Percentiles rank a stretch among this genome's conserved stretches.
phyloP scores from a whole-genome alignment of 106 monocot species.

The Dendrobium huoshanense region DNA sequence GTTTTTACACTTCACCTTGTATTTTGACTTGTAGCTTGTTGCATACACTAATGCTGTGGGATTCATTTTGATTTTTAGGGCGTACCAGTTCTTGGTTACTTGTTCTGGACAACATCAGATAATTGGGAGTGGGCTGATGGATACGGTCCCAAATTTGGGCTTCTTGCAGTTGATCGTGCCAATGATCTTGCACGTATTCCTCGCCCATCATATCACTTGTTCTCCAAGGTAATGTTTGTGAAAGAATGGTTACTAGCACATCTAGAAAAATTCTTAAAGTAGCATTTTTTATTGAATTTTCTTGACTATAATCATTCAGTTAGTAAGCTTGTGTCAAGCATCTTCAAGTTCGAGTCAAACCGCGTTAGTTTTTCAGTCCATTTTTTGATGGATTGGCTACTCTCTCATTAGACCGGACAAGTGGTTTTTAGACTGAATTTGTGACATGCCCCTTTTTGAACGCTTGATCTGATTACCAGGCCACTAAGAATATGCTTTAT shows the following conservation, averaged over 20 bases:
- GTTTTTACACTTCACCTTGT: conserved; percentile 21
- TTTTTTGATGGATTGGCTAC: no score
- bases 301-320: no score
- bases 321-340: no score
- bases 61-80: conserved; percentile 44
- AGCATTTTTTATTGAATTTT: no score
- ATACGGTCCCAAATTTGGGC: conserved; percentile 97
- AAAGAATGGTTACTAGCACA: not conserved
- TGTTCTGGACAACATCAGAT: conserved; percentile 98
- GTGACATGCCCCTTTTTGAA: no score
- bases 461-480: no score
- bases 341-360: no score
- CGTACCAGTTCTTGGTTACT: conserved; percentile 79
- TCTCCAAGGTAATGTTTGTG: conserved; percentile 55
- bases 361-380: no score
- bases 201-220: conserved; percentile 83
- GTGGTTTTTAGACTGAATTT: no score
- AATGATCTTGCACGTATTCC: conserved; percentile 62
- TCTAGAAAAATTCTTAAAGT: no score
- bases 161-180: conserved; percentile 88
- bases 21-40: not conserved
- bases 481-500: no score
- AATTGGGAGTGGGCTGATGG: conserved; percentile 99
- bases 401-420: no score
- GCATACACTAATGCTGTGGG: not conserved